These are phyloP conservation scores for Linum lewisii DNA, from an alignment of 345 rosid genomes.

Conservation along the genomic window DNA sequence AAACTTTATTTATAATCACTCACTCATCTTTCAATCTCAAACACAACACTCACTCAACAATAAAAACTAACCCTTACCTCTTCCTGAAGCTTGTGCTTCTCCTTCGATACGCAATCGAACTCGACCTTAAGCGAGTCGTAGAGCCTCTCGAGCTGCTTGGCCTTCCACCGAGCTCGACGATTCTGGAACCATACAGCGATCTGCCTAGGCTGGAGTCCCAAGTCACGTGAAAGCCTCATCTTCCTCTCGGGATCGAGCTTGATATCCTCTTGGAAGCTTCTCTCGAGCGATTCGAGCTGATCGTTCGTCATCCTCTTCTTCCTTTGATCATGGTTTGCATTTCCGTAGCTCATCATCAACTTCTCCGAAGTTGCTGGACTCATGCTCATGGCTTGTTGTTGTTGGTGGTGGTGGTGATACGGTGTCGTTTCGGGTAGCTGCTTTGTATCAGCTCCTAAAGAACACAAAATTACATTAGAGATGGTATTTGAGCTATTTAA, in stretches of 20 bases:
- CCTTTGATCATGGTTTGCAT: conserved; percentile 26
- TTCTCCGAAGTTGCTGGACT: conserved; percentile 27
- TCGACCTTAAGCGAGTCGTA: conserved; percentile 65
- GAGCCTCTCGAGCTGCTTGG: conserved; percentile 67
- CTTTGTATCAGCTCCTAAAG: conserved; percentile 44
- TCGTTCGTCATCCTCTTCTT: conserved; percentile 62
- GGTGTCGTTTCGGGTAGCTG: conserved; percentile 14
- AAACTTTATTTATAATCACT: no score
- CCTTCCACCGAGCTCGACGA: conserved; percentile 83
- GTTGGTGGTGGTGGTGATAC: no score
- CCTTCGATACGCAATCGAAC: conserved; percentile 46
- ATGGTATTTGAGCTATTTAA: background rate
- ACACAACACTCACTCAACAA: no score
- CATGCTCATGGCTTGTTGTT: no score
- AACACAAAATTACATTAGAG: background rate
- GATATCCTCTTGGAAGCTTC: conserved; percentile 72
- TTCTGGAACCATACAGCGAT: conserved; percentile 93
- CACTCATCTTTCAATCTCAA: no score
- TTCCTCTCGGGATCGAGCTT: conserved; percentile 76
- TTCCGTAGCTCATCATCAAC: conserved; percentile 23
- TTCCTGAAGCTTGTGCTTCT: conserved; percentile 65
- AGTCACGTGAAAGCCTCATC: conserved; percentile 69
- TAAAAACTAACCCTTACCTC: conserved; percentile 68
- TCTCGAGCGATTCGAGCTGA: conserved; percentile 67
- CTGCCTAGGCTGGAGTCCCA: conserved; percentile 83